Evolutionary conservation across 2,329 filamentous ascomycete species (phyloP).

Genomic region (Gaeumannomyces sp.): DNA sequence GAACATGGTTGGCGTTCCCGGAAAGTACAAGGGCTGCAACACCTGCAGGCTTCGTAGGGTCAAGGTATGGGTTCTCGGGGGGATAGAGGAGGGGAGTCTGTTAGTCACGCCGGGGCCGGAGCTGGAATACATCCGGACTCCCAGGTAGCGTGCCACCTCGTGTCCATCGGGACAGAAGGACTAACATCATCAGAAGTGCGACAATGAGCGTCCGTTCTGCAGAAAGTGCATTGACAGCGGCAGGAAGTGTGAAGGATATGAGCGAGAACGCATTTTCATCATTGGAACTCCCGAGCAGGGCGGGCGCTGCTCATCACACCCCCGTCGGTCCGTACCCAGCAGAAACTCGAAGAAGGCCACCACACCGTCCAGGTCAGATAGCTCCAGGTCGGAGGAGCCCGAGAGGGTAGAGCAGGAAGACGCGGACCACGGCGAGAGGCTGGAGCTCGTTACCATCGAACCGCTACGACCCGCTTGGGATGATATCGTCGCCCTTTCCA

Average conservation of each 20-base stretch:
- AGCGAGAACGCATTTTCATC: conserved; percentile 58
- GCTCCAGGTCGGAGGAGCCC: neutral
- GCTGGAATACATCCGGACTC: conserved; percentile 7
- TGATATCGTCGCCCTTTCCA: conserved; percentile 36
- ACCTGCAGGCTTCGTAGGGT: conserved; percentile 54
- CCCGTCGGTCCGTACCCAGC: conserved; percentile 35
- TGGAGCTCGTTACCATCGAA: conserved; percentile 28
- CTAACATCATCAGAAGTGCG: conserved; percentile 39
- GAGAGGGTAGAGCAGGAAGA: neutral
- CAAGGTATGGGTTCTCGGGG: conserved; percentile 37
- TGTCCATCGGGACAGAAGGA: neutral
- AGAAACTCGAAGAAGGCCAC: conserved; percentile 15
- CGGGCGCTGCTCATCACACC: conserved; percentile 52
- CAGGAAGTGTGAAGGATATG: conserved; percentile 55
- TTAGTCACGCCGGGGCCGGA: neutral
- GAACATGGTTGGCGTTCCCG: conserved; percentile 55
- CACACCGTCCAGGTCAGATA: neutral
- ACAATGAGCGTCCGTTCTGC: conserved; percentile 54
- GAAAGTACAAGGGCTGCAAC: conserved; percentile 60
- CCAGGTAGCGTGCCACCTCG: neutral
- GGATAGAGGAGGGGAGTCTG: neutral
- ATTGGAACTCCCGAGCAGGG: conserved; percentile 49
- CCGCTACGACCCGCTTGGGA: conserved; percentile 47
- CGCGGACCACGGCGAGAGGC: conserved; percentile 14
- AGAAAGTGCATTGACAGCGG: conserved; percentile 53